Conservation (phyloP, 805 yeast species). For the Candida insectorum region DNA sequence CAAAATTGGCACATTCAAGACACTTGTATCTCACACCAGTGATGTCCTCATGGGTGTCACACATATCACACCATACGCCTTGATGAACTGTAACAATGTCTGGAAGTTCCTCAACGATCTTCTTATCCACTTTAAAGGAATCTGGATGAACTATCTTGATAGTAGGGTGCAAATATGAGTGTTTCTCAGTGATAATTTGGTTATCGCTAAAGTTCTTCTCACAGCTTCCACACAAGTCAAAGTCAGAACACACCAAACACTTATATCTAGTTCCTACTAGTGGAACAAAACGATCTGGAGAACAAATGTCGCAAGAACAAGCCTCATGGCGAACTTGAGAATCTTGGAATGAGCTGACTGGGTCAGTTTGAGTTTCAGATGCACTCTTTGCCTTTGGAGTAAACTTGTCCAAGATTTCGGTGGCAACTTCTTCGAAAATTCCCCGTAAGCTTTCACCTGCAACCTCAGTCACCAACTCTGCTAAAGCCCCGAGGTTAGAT, state of each 20-base stretch:
- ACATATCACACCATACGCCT: conserved; percentile 32
- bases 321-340: conserved; percentile 20
- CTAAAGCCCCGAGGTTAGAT: conserved; percentile 17
- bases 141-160: conserved; percentile 23
- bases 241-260: conserved; percentile 51
- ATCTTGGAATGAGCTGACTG: conserved; percentile 4
- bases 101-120: conserved; percentile 2
- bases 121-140: conserved; percentile 4
- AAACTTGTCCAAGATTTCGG: conserved; percentile 6
- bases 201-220: conserved; percentile 14
- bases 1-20: conserved; percentile 49
- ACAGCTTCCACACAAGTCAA: conserved; percentile 47
- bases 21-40: conserved; percentile 50
- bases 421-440: conserved; percentile 15
- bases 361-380: background rate
- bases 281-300: conserved; percentile 28
- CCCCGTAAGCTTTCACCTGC: conserved; percentile 27
- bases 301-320: conserved; percentile 38
- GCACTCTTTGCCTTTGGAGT: background rate
- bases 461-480: conserved; percentile 26
- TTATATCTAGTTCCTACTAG: conserved; percentile 46
- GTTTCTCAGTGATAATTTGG: conserved; percentile 14
- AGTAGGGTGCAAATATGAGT: conserved; percentile 26
- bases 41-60: conserved; percentile 23
- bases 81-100: conserved; percentile 17